phyloP scores from a whole-genome alignment of 768 basidiomycete species.

The Rubroboletus pulcherrimus region DNA sequence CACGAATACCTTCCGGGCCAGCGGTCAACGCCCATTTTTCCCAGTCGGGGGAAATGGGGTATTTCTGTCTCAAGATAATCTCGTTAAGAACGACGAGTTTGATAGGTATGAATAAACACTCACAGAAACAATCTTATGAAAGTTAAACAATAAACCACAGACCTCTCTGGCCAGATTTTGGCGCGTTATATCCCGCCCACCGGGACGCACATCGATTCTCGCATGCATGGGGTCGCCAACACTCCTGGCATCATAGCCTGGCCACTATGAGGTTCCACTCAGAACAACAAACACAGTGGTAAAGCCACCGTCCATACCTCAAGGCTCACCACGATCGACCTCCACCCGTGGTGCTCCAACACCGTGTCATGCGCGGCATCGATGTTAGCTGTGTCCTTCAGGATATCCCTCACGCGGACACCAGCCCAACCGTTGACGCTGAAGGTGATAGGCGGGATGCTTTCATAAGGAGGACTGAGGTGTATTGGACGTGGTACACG shows the following conservation, averaged over 20 bases:
- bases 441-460: slow-evolving; percentile 18
- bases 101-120: background rate
- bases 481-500: slow-evolving; percentile 18
- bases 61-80: slow-evolving; percentile 1
- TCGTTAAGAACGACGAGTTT: background rate
- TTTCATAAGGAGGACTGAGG: slow-evolving; percentile 12
- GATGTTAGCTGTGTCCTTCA: slow-evolving; percentile 3
- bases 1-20: slow-evolving; percentile 14
- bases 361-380: slow-evolving; percentile 19
- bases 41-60: slow-evolving; percentile 6
- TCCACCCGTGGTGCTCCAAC: slow-evolving; percentile 18
- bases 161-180: slow-evolving; percentile 19
- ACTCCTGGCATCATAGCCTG: slow-evolving; percentile 12
- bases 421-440: slow-evolving; percentile 18
- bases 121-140: slow-evolving; percentile 5
- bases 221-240: slow-evolving; percentile 6
- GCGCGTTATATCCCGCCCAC: slow-evolving; percentile 16
- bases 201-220: slow-evolving; percentile 10
- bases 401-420: slow-evolving; percentile 16
- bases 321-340: slow-evolving; percentile 18
- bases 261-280: slow-evolving; percentile 17
- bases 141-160: slow-evolving; percentile 8
- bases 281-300: background rate
- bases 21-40: slow-evolving; percentile 20
- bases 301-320: slow-evolving; percentile 11